Evolutionary conservation across 78 protist genomes (phyloP).

Genomic region (slime mould (Dictyostelium discoideum)): dicty_2.7 NC_007088.5:5535001-5535500

Average conservation of each 20-base stretch:
- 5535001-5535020: slow-evolving; percentile 47
- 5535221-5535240: slow-evolving; percentile 45
- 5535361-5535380: background rate
- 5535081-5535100: slow-evolving; percentile 59
- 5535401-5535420: background rate
- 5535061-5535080: background rate
- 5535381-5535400: background rate
- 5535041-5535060: background rate
- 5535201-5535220: slow-evolving; percentile 44
- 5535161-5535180: slow-evolving; percentile 64
- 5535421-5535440: too few relatives aligned
- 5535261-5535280: slow-evolving; percentile 21
- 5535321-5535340: background rate
- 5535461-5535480: slow-evolving; percentile 21
- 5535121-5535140: slow-evolving; percentile 56
- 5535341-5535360: background rate
- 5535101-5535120: slow-evolving; percentile 58
- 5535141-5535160: slow-evolving; percentile 55
- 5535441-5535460: slow-evolving; percentile 10
- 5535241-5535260: slow-evolving; percentile 60
- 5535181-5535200: slow-evolving; percentile 38
- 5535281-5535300: slow-evolving; percentile 10
- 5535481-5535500: slow-evolving; percentile 13
- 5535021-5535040: slow-evolving; percentile 15
- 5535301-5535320: slow-evolving; percentile 7